Evolutionary conservation across 208 protist species (phyloP), one percentile per base, ranked within the genome.

Genomic region (Trichomonas vaginalis): DNA sequence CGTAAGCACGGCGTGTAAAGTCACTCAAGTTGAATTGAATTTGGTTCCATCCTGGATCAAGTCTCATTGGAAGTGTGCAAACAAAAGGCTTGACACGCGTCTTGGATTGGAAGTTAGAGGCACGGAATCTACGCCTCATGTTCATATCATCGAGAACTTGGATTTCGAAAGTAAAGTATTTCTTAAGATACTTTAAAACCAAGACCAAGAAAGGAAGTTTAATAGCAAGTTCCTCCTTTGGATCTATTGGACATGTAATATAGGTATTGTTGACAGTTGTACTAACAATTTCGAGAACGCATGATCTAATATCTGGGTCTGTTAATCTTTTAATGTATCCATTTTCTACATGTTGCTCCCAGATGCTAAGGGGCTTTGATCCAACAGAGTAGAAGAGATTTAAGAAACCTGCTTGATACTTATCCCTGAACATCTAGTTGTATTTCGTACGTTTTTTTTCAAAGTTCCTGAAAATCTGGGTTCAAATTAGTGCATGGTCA

Each of bases 91-190:
- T 99, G 48, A 99, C 98, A 86, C 99, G 98, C 32, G 99, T 99
- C 12, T 98, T 99, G 86, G 97, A 98, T 97, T 99, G 96, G 96
- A 99, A 99, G 97, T 99, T 99, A 88, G 98, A 99, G 42, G 99
- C 98, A 27, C 99, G 97, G 97, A 99, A 99, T 49, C 99, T 97
- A 42, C 99, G 97, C 32, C 98, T 97, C 80, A 99, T 98, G 96
- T 99, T 98, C 97, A 99, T 99, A 96, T 99, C 99, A 97, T 99
- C 99, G 32, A 99, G 97, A 45, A 99, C 98, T 92, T 98, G 98
- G 32, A 99, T 98, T 97, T 99, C 99, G 96, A 99, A 99, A 45
- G 98, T 99, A 97, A 99, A 99, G 97, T 99, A 99, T 96, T 99
- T 99, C 97, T 98, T 98, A 40, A 98, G 95, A 97, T 98, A 96